Evolutionary conservation across 352 stramenopile genomes (phyloP), one percentile per base, ranked within the genome.

Genomic region (Phytophthora tentaculata): DNA sequence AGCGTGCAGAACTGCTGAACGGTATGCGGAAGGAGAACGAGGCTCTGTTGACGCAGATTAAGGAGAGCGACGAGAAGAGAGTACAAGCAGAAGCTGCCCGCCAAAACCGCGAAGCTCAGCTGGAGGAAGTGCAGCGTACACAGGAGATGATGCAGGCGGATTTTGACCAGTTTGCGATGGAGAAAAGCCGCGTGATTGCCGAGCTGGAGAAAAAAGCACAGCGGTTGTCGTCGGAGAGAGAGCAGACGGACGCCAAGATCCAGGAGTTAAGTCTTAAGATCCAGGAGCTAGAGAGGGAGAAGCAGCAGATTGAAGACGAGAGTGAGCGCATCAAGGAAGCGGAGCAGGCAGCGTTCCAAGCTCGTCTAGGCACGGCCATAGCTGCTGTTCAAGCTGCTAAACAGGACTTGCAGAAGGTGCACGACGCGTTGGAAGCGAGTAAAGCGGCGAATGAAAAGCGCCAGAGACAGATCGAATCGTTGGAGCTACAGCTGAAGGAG

Each of bases 1-100:
- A 90, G 57, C 80, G 87, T 24, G 80, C 85, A 10, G 84, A 93
- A 57, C 57, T 95, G 17, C 71, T 95, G 26, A 95, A 95, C 49
- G 76, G 77, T 13, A 95, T 93, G 86, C 80, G 78, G 16, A 91
- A 87, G 32, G 86, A 91, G 54, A 93, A 92, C 20, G 83, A 90
- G 26, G 45, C 39, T 26, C 56, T 92, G 35, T 51, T 73, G 28
- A 54, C 62, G 5, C 53, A 78, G 57, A 29, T 78, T 5, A 41
- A 28, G n/a, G 76, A 69, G 14, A 73, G 69, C 17, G 50, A 80
- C 1, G 43, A 62, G 16, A 35, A 61, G 9, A 58, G 59, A 17
- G 56, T 68, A 3, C 43, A 77, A 26, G 69, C 53, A 20, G 53
- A 76, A 26, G 19, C 23, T 26, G 48, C 62, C 10, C 59, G 59